Conservation (phyloP, 331 rosid species). For the Telfairia occidentalis region DNA sequence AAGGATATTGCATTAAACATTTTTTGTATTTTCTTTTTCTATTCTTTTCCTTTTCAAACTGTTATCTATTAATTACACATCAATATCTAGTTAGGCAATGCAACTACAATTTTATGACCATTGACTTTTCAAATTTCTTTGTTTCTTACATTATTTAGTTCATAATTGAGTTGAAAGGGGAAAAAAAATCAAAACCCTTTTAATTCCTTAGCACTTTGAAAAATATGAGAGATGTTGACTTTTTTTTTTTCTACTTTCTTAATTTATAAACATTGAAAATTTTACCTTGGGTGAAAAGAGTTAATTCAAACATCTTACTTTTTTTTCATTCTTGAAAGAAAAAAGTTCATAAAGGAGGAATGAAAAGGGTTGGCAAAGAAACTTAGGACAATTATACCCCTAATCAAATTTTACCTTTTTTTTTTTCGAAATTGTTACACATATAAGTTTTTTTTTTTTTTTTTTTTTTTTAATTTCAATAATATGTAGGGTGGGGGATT, state of each 20-base stretch:
- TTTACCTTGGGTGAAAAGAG: not conserved
- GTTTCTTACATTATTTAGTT: not conserved
- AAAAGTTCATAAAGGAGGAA: not conserved
- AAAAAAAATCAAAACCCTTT: not conserved
- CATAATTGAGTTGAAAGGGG: not conserved
- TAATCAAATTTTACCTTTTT: too few species aligned
- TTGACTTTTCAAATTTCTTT: not conserved
- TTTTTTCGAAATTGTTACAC: too few species aligned
- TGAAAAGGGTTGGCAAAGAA: too few species aligned
- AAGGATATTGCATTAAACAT: not conserved
- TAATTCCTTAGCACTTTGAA: not conserved
- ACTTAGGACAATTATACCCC: too few species aligned
- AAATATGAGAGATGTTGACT: not conserved
- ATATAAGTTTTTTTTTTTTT: too few species aligned
- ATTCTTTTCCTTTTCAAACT: not conserved
- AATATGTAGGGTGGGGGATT: too few species aligned
- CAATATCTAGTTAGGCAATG: not conserved
- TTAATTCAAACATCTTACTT: not conserved
- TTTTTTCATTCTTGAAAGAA: too few species aligned
- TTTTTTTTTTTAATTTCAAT: too few species aligned
- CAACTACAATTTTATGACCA: not conserved
- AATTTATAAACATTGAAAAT: not conserved
- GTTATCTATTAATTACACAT: not conserved
- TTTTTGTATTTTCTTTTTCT: not conserved
- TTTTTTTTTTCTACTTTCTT: not conserved